A percentile compares a stretch with the other conserved stretches of the same genome.
Conservation (phyloP, 805 yeast species). For the Pichia californica region DNA sequence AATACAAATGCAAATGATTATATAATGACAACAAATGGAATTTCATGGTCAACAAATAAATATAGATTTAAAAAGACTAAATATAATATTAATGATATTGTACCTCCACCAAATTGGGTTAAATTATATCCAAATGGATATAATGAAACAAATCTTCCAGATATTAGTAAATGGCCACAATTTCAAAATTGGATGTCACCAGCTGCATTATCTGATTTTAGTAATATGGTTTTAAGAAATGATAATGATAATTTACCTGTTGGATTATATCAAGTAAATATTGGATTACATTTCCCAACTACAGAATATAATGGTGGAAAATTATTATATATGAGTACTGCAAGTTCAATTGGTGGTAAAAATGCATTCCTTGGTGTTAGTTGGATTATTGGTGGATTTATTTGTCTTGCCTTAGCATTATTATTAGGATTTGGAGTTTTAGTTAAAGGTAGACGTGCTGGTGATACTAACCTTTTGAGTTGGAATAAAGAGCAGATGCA, state of each 20-base stretch:
- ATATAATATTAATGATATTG: slow-evolving; percentile 54
- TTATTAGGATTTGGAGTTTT: slow-evolving; percentile 47
- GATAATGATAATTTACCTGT: slow-evolving; percentile 44
- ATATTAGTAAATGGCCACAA: slow-evolving; percentile 58
- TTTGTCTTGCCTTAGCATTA: slow-evolving; percentile 54
- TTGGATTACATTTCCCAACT: slow-evolving; percentile 79
- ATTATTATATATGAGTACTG: slow-evolving; percentile 58
- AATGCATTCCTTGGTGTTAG: slow-evolving; percentile 64
- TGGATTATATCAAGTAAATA: slow-evolving; percentile 58
- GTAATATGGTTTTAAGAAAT: slow-evolving; percentile 60
- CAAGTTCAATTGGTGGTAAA: slow-evolving; percentile 72
- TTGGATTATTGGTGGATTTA: slow-evolving; percentile 71
- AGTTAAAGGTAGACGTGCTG: slow-evolving; percentile 63
- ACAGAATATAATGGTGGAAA: slow-evolving; percentile 61
- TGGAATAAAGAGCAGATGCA: slow-evolving; percentile 46
- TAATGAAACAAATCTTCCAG: slow-evolving; percentile 62
- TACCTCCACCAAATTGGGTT: slow-evolving; percentile 82
- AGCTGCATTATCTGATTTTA: slow-evolving; percentile 63
- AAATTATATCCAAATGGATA: slow-evolving; percentile 69
- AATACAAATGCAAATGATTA: slow-evolving; percentile 36
- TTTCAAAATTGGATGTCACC: slow-evolving; percentile 87
- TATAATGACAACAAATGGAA: slow-evolving; percentile 44
- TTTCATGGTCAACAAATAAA: slow-evolving; percentile 68
- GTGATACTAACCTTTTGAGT: slow-evolving; percentile 62
- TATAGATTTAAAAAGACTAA: slow-evolving; percentile 57